Conservation (phyloP, 2,329 filamentous ascomycete species). For the Aspergillus sp. region DNA sequence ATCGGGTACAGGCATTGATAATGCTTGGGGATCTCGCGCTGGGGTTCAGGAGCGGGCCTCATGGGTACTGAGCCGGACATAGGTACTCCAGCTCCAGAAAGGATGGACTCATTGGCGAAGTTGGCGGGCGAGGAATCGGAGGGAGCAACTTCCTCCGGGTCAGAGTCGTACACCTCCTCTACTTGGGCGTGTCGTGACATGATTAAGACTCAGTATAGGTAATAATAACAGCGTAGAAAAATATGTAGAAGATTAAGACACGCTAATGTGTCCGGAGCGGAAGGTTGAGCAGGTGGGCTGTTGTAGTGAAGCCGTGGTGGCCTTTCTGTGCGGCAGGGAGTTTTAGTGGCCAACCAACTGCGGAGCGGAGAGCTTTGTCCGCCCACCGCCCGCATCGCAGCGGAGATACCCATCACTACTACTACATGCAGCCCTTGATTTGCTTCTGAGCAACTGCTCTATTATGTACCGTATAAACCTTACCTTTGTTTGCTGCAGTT, state of each 20-base stretch:
- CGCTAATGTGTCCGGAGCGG: not conserved
- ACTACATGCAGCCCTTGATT: too few species aligned
- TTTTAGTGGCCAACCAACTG: conserved; percentile 20
- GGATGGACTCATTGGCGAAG: conserved; percentile 52
- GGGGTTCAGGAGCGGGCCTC: conserved; percentile 45
- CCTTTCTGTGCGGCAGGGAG: conserved; percentile 26
- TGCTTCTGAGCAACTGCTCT: too few species aligned
- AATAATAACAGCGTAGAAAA: not conserved
- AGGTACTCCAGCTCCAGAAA: conserved; percentile 40
- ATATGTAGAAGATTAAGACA: not conserved
- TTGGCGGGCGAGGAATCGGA: conserved; percentile 45
- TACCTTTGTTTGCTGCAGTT: too few species aligned
- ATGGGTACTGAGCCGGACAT: conserved; percentile 28
- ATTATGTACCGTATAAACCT: too few species aligned
- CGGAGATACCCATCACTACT: too few species aligned
- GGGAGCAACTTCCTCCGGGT: conserved; percentile 86
- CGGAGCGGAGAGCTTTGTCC: conserved; percentile 22
- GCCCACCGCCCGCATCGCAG: conserved; percentile 4
- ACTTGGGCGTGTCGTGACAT: conserved; percentile 83
- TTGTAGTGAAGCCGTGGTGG: conserved; percentile 13
- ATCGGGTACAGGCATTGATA: conserved; percentile 92
- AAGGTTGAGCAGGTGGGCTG: conserved; percentile 2
- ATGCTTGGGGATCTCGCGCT: conserved; percentile 64
- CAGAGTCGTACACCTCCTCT: conserved; percentile 90
- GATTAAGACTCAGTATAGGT: conserved; percentile 20